Conservation (phyloP, 352 stramenopile genomes). For the Pythium brassicae region DNA sequence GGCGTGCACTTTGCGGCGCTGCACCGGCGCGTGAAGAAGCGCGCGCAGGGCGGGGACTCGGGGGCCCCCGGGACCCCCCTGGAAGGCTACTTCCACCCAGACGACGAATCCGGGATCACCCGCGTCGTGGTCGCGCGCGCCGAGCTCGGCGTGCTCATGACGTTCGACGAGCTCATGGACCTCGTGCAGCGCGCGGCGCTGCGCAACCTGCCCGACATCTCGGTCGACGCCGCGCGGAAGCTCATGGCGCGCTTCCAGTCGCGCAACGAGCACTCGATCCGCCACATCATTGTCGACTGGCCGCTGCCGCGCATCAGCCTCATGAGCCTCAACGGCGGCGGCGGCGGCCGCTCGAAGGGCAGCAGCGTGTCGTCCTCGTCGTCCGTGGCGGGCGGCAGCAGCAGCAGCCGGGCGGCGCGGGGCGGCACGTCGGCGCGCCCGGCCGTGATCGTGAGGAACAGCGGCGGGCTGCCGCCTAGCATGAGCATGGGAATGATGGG, state of each 20-base stretch:
- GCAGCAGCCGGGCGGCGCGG: neutral
- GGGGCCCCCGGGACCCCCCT: neutral
- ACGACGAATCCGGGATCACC: constrained; percentile 54
- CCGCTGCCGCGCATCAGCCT: constrained; percentile 15
- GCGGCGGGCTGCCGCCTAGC: neutral
- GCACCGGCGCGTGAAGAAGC: constrained; percentile 55
- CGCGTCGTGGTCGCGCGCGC: constrained; percentile 48
- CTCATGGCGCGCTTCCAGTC: constrained; percentile 44
- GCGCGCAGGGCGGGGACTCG: constrained; percentile 21
- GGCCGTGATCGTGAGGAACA: constrained; percentile 10
- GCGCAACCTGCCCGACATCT: constrained; percentile 56
- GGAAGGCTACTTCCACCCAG: constrained; percentile 39
- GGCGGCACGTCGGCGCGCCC: constrained; percentile 3
- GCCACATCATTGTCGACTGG: constrained; percentile 46
- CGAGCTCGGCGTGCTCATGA: constrained; percentile 62
- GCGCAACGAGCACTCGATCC: constrained; percentile 46
- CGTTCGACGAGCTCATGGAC: constrained; percentile 58
- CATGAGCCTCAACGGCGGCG: constrained; percentile 5
- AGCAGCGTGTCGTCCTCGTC: neutral
- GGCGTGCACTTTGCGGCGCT: constrained; percentile 57
- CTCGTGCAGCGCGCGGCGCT: constrained; percentile 47
- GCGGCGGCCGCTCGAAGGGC: constrained; percentile 1
- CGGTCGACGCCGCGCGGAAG: constrained; percentile 44
- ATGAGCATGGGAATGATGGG: neutral
- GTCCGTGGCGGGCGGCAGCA: neutral